Conservation (phyloP, 495 filamentous ascomycete genomes). For the Clavariopsis aquatica region DNA sequence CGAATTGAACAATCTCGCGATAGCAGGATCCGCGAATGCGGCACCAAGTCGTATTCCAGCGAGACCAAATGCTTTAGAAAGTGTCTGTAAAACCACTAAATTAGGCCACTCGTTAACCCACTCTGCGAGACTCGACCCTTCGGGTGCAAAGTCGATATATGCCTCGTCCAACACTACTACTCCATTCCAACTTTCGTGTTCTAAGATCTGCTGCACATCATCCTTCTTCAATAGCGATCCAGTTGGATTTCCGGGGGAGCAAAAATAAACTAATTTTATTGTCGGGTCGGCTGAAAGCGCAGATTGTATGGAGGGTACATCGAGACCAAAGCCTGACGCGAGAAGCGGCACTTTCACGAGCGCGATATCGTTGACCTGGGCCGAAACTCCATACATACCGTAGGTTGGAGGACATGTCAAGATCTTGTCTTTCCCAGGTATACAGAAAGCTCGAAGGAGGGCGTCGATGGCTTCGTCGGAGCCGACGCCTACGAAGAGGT, state of each 20-base stretch:
- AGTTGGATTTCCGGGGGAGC: slow-evolving; percentile 93
- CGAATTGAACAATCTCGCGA: slow-evolving; percentile 75
- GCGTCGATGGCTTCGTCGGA: slow-evolving; percentile 96
- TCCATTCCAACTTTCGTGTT: slow-evolving; percentile 93
- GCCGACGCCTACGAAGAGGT: slow-evolving; percentile 93
- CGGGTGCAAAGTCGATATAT: slow-evolving; percentile 90
- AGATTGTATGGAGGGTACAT: slow-evolving; percentile 66
- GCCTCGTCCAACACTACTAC: slow-evolving; percentile 93
- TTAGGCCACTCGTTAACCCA: slow-evolving; percentile 95
- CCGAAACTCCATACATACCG: slow-evolving; percentile 95
- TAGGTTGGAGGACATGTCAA: slow-evolving; percentile 95
- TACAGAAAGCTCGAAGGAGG: slow-evolving; percentile 87
- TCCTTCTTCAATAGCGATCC: slow-evolving; percentile 72
- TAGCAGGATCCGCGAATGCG: slow-evolving; percentile 59
- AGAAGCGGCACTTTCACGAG: slow-evolving; percentile 83
- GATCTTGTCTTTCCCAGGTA: slow-evolving; percentile 82
- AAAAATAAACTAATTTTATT: slow-evolving; percentile 89
- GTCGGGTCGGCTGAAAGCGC: slow-evolving; percentile 60
- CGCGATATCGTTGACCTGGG: slow-evolving; percentile 85
- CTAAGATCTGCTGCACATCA: slow-evolving; percentile 72
- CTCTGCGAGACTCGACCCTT: slow-evolving; percentile 80
- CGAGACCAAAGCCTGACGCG: slow-evolving; percentile 63
- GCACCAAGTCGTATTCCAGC: slow-evolving; percentile 83
- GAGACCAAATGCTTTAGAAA: slow-evolving; percentile 93
- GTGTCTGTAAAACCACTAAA: slow-evolving; percentile 94